Evolutionary conservation across 441 rosid genomes (phyloP).

Genomic region (Croton laevigatus): DNA sequence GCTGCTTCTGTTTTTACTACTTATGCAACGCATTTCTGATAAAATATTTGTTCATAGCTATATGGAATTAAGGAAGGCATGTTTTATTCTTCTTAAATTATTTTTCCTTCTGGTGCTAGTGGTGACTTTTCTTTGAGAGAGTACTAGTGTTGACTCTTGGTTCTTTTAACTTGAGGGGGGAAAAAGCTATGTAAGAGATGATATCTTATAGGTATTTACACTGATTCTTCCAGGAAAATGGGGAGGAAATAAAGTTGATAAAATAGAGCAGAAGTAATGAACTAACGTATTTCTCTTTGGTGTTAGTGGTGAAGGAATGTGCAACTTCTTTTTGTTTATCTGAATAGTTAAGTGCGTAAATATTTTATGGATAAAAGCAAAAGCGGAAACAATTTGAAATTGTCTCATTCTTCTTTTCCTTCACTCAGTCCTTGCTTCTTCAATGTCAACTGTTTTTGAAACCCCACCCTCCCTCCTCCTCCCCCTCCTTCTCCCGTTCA

Average conservation of each 20-base stretch:
- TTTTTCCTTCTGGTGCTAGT: background rate
- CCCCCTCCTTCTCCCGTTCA: too few relatives aligned
- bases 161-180: background rate
- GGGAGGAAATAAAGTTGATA: background rate
- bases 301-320: background rate
- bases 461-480: background rate
- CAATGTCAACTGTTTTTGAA: background rate
- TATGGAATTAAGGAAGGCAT: conserved; percentile 1
- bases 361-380: too few relatives aligned
- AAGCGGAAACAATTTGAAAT: background rate
- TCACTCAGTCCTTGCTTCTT: background rate
- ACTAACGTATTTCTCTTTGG: background rate
- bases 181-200: background rate
- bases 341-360: background rate
- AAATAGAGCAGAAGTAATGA: background rate
- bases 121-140: background rate
- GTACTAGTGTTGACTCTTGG: background rate
- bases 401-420: background rate
- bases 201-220: background rate
- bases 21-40: background rate
- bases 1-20: conserved; percentile 8
- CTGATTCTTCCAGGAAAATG: background rate
- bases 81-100: background rate
- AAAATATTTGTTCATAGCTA: background rate
- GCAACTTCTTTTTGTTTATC: background rate